A percentile compares a stretch with the other conserved stretches of the same genome.
Conservation (phyloP, 129 eudicot species). For the Tanacetum coccineum region DNA sequence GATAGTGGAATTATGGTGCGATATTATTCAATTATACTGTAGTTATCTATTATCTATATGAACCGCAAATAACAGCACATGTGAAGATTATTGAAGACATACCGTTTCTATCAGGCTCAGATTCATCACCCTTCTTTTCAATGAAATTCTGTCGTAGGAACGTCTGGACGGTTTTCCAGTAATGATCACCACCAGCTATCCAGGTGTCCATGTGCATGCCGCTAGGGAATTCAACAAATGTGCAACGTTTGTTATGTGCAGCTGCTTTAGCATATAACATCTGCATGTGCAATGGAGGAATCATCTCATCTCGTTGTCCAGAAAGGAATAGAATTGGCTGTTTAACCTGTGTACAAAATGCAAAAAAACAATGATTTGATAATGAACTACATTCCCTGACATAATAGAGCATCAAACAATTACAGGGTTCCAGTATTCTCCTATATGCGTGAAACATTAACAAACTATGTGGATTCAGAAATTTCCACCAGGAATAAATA, state of each 20-base stretch:
- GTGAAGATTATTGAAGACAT: slow-evolving; percentile 12
- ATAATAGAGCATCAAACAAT: too few species aligned
- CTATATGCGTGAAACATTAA: too few species aligned
- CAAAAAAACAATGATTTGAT: too few species aligned
- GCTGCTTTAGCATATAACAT: slow-evolving; percentile 92
- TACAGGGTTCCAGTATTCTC: too few species aligned
- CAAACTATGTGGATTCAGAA: too few species aligned
- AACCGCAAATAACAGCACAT: background rate
- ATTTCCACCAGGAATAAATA: too few species aligned
- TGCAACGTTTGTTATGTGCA: slow-evolving; percentile 49
- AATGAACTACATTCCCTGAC: too few species aligned
- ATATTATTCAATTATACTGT: too few species aligned
- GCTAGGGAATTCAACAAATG: slow-evolving; percentile 49
- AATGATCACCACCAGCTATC: slow-evolving; percentile 77
- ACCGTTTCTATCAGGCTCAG: slow-evolving; percentile 32
- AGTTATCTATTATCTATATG: background rate
- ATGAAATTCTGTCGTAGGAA: slow-evolving; percentile 39
- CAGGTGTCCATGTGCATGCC: slow-evolving; percentile 99
- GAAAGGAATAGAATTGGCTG: slow-evolving; percentile 85
- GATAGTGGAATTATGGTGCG: too few species aligned
- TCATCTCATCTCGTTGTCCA: slow-evolving; percentile 77
- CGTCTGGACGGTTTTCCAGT: slow-evolving; percentile 59
- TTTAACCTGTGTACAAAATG: slow-evolving; percentile 44
- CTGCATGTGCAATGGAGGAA: slow-evolving; percentile 79
- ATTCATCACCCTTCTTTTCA: slow-evolving; percentile 9